Percentiles rank a stretch among this genome's conserved stretches.
phyloP scores from a whole-genome alignment of 768 basidiomycete species.

The Leucocoprinus sp. region DNA sequence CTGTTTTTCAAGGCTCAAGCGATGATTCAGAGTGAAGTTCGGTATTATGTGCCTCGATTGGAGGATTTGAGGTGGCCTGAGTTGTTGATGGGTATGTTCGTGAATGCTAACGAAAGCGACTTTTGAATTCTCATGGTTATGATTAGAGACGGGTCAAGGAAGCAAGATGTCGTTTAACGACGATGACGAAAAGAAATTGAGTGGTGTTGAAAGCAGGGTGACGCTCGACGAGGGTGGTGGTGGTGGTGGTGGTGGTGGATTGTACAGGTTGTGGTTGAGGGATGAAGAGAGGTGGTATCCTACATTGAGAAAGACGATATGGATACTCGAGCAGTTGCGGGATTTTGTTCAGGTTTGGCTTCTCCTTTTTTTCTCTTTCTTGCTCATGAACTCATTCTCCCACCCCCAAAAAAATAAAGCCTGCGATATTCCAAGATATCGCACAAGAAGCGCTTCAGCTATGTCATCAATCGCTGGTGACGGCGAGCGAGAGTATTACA shows the following conservation, averaged over 20 bases:
- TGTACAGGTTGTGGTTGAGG: constrained; percentile 39
- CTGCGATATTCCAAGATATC: constrained; percentile 94
- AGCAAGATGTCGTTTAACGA: too few species aligned
- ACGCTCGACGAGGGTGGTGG: too few species aligned
- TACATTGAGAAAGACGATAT: constrained; percentile 78
- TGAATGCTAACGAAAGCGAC: neutral
- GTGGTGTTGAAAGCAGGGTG: too few species aligned
- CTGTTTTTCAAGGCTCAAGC: constrained; percentile 95
- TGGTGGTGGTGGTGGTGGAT: neutral
- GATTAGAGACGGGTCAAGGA: constrained; percentile 1
- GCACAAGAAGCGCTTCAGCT: constrained; percentile 86
- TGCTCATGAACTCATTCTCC: neutral
- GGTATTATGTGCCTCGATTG: constrained; percentile 67
- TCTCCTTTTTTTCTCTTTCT: neutral
- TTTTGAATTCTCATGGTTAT: neutral
- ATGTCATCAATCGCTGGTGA: constrained; percentile 73
- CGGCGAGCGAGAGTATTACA: constrained; percentile 61
- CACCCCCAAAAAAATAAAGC: constrained; percentile 34
- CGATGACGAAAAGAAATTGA: too few species aligned
- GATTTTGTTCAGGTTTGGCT: constrained; percentile 79
- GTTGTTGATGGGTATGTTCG: constrained; percentile 57
- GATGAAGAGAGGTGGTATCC: constrained; percentile 90
- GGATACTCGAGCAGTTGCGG: constrained; percentile 85
- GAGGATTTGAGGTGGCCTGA: constrained; percentile 86
- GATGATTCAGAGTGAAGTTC: constrained; percentile 81